phyloP scores from a whole-genome alignment of 306 rosid genomes.

The Fagus sylvatica region DNA sequence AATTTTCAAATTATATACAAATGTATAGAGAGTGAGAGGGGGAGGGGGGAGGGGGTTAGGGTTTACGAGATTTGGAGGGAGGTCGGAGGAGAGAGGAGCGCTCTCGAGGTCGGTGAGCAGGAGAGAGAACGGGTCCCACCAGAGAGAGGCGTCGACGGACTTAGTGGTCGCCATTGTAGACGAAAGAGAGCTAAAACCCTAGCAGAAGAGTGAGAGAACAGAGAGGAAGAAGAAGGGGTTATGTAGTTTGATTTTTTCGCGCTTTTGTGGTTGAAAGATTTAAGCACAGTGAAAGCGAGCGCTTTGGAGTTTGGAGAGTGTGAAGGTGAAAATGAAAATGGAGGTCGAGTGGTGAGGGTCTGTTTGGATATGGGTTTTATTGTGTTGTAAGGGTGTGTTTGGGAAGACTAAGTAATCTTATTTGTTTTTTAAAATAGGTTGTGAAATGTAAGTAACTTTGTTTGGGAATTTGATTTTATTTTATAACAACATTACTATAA shows the following conservation, averaged over 20 bases:
- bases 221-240: slow-evolving; percentile 26
- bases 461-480: no score
- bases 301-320: no score
- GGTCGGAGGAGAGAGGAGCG: slow-evolving; percentile 59
- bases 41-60: background rate
- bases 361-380: no score
- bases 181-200: slow-evolving; percentile 40
- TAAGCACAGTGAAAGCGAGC: background rate
- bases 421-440: no score
- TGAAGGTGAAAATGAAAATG: background rate
- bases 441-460: no score
- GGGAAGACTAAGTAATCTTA: no score
- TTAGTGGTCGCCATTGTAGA: slow-evolving; percentile 57
- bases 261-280: slow-evolving; percentile 29
- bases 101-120: slow-evolving; percentile 73
- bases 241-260: slow-evolving; percentile 49
- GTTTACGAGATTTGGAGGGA: slow-evolving; percentile 65
- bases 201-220: slow-evolving; percentile 2
- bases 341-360: background rate
- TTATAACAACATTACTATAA: no score
- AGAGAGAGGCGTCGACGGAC: slow-evolving; percentile 70
- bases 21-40: background rate
- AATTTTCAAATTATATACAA: slow-evolving; percentile 3
- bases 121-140: slow-evolving; percentile 89
- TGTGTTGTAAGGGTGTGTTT: background rate